phyloP scores from a whole-genome alignment of 164 flowering plant species.

The Taxillus chinensis region DNA sequence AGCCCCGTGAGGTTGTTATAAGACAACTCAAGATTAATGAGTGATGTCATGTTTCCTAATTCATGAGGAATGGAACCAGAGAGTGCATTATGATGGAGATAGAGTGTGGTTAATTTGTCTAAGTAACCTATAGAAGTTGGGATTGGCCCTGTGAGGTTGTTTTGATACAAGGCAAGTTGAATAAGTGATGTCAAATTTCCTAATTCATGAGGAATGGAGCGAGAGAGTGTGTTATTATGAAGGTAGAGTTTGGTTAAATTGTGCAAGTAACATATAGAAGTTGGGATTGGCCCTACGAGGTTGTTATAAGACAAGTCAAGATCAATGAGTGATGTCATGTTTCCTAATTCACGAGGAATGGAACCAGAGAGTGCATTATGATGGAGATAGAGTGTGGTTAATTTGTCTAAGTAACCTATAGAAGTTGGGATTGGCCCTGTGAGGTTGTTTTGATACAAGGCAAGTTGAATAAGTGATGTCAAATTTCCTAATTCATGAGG shows the following conservation, averaged over 20 bases:
- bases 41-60: not conserved
- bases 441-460: not conserved
- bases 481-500: not conserved
- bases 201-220: not conserved
- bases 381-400: not conserved
- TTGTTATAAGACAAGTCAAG: not conserved
- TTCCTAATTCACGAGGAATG: not conserved
- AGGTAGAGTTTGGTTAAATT: not conserved
- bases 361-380: not conserved
- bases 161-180: not conserved
- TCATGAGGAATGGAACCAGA: not conserved
- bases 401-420: not conserved
- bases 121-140: not conserved
- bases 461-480: not conserved
- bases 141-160: not conserved
- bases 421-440: not conserved
- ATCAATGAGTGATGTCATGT: not conserved
- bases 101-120: not conserved
- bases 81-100: not conserved
- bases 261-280: not conserved
- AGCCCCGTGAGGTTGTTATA: not conserved
- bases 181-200: not conserved
- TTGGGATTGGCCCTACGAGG: not conserved
- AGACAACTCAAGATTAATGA: not conserved
- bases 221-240: not conserved